Evolutionary conservation across 805 yeast species (phyloP).

Genomic region (Blastobotrys americana): DNA sequence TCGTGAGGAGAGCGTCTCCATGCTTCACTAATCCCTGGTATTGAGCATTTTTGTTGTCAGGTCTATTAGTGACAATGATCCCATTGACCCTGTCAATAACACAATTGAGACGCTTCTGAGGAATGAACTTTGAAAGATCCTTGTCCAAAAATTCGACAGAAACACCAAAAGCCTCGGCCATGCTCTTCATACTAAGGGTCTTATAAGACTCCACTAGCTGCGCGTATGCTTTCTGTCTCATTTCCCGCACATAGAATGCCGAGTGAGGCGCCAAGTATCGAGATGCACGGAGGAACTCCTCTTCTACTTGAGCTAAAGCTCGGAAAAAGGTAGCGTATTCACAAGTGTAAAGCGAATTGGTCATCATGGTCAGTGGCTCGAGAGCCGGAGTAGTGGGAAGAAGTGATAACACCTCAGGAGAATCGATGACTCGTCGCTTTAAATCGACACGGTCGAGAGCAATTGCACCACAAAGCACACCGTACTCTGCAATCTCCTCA

Average conservation of each 20-base stretch:
- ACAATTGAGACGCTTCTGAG: conserved; percentile 89
- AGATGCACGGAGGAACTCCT: conserved; percentile 54
- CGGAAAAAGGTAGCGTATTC: conserved; percentile 78
- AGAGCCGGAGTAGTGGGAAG: conserved; percentile 62
- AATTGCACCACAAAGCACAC: conserved; percentile 81
- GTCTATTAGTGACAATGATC: conserved; percentile 89
- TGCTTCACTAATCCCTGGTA: conserved; percentile 81
- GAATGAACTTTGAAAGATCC: conserved; percentile 85
- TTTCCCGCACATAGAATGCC: conserved; percentile 77
- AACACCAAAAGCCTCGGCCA: conserved; percentile 94
- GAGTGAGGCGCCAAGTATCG: conserved; percentile 72
- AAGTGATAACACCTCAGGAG: conserved; percentile 85
- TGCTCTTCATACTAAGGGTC: conserved; percentile 78
- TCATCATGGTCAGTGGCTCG: conserved; percentile 74
- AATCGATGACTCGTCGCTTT: conserved; percentile 78
- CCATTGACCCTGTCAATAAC: conserved; percentile 91
- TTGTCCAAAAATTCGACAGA: conserved; percentile 74
- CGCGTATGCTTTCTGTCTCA: conserved; percentile 91
- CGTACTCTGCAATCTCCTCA: conserved; percentile 82
- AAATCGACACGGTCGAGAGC: conserved; percentile 76
- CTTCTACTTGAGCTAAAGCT: conserved; percentile 68
- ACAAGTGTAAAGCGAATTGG: conserved; percentile 81
- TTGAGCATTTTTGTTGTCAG: conserved; percentile 92
- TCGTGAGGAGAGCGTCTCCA: conserved; percentile 88
- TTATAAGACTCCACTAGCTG: conserved; percentile 92